Conservation (phyloP, 176 grass and related monocot genomes). For the Aegilops sharonensis region DNA sequence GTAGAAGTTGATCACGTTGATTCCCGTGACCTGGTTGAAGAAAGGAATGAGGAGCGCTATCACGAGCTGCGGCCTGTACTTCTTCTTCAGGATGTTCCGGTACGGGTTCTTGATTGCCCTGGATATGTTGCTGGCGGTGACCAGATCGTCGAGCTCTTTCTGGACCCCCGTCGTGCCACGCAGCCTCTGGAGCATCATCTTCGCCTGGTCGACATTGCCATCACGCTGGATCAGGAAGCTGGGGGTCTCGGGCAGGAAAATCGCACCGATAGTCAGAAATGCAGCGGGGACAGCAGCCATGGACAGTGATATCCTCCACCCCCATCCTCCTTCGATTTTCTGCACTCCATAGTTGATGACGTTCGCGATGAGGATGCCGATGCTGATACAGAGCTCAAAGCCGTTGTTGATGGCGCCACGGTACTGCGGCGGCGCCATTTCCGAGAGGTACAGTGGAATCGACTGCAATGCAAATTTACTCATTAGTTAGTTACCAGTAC, state of each 20-base stretch:
- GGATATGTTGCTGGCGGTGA: slow-evolving; percentile 40
- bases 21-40: slow-evolving; percentile 74
- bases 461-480: slow-evolving; percentile 44
- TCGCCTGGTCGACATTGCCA: slow-evolving; percentile 49
- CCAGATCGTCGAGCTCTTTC: slow-evolving; percentile 70
- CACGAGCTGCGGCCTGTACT: slow-evolving; percentile 77
- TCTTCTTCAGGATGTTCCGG: slow-evolving; percentile 43
- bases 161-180: slow-evolving; percentile 58
- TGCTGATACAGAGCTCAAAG: slow-evolving; percentile 83
- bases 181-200: slow-evolving; percentile 55
- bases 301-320: slow-evolving; percentile 81
- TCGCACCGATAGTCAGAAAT: slow-evolving; percentile 50
- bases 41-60: slow-evolving; percentile 66
- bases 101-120: slow-evolving; percentile 36
- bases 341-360: slow-evolving; percentile 79
- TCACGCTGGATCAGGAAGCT: slow-evolving; percentile 67
- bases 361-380: slow-evolving; percentile 77
- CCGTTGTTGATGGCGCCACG: slow-evolving; percentile 81
- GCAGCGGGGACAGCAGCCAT: slow-evolving; percentile 68
- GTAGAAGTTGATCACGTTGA: slow-evolving; percentile 90
- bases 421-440: slow-evolving; percentile 79
- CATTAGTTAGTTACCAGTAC: not conserved
- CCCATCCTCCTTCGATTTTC: slow-evolving; percentile 48
- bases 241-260: slow-evolving; percentile 88
- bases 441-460: slow-evolving; percentile 83